Evolutionary conservation across 1,284 basidiomycete genomes (phyloP), one percentile per base, ranked within the genome.

Genomic region (Boletellus sp.): DNA sequence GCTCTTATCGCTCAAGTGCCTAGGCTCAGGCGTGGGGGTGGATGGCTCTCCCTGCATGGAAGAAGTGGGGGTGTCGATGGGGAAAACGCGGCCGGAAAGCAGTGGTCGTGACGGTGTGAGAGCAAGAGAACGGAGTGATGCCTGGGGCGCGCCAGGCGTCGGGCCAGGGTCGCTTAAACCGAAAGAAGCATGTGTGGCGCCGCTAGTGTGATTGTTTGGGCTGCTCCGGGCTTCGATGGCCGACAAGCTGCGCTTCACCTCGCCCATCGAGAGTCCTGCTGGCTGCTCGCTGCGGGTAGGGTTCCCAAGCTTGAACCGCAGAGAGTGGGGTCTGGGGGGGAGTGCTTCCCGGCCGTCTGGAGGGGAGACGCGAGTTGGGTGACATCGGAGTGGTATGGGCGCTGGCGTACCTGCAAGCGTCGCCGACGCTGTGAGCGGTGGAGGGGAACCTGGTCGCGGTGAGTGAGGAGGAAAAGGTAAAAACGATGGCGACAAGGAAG

Each of bases 1-100:
- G 13, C 63, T 62, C 57, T 70, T 70, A 36, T 72, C 69, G 47
- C 68, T 69, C 3, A 42, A 37, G 18, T 68, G 59, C 57, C 67
- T 67, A 54, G 66, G 38, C 52, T 57, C 61, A 58, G 68, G 66
- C 54, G 68, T 65, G 43, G 67, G 65, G 47, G 67, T 68, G 39
- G 66, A 59, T 15, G 66, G 68, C 42, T 61, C 65, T 43, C 22
- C 65, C n/a, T 53, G 60, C 13, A 53, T 26, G 26, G 54, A 55
- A 24, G 56, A 30, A 15, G 55, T 53, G 49, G 52, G 49, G 11
- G 49, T 36, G 18, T 54, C 30, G 46, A 42, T 32, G 24, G 49
- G 49, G 22, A 49, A 52, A 43, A 53, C 45, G 15, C 49, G 49
- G 52, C 52, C 53, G 44, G 57, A 49, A 38, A 49, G 41, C 28